Base-by-base conservation (phyloP, 768 basidiomycete genomes). In the Gyrodon lividus region DNA sequence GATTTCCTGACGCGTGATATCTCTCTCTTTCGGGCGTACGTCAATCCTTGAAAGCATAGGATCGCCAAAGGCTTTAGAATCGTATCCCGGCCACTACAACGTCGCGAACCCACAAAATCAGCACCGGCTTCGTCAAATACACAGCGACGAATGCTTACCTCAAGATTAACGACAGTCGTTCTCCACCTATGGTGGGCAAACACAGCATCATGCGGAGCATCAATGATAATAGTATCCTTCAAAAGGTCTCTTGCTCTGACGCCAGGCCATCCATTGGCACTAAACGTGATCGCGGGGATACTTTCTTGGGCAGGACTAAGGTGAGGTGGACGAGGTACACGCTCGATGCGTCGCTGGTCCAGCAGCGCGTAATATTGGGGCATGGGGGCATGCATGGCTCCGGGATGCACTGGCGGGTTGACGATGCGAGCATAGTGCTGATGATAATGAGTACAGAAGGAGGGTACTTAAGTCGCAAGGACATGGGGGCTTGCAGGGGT, bases 11-110 rank as follows among this genome's bases (percentile, higher is more conserved):
- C 67, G 64, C 16, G 58, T 64, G 2, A 64, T 56, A 14, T 51
- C 34, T 17, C 20, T 12, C 7, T 56, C 54, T 14, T 16, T 37
- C 1, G 26, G 41, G 12, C 47, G 17, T 1, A 38, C 56, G 2
- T 64, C 54, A 7, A 67, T 42, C 31, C 62, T 56, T 8, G 50
- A 14, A 24, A 19, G 54, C 54, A 56, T 56, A 6, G 51, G 45
- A 40, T 58, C 48, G 4, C n/a, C 17, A 8, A 16, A 31, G 3
- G 1, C 16, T 12, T 23, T 22, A 13, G 30, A 3, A 9, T 49
- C 28, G 7, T 66, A 65, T 9, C 64, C 64, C 2, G 64, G 64
- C 64, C 64, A 65, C 64, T 65, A 26, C 24, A 19, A 23, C n/a
- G 6, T 22, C 20, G 31, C 35, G 20, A 6, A n/a, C 13, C 8